Evolutionary conservation across 495 filamentous ascomycete species (phyloP), one percentile per base, ranked within the genome.

Genomic region (Aspergillus ostianus): DNA sequence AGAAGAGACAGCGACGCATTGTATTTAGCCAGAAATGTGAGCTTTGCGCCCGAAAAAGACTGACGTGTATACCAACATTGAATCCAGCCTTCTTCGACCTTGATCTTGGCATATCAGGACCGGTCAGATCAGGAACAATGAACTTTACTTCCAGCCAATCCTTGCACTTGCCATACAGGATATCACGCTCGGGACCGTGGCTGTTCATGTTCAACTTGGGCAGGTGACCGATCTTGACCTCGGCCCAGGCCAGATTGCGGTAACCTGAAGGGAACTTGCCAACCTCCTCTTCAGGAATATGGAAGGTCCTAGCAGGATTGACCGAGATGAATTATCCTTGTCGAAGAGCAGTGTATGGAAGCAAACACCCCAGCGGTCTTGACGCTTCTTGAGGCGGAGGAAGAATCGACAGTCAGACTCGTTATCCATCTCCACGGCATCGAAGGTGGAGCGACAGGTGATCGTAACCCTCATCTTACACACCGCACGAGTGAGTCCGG

Each of bases 401-500:
- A 57, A 49, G 23, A 57, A 57, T 10, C 55, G 47, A 20, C 55
- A 51, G 30, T 57, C 55, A n/a, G 45, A 32, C 27, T 57, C 55
- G 5, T 49, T 47, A 30, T 57, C 55, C 17, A 29, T 49, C n/a
- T 57, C 55, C 2, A 57, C 55, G 2, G 29, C 55, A 10, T 57
- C 47, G 47, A 57, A 57, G 12, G 47, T 36, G 20, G 51, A 57
- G 47, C 55, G 55, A 19, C 48, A 47, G 0, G 55, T 57, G 27
- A 57, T 57, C 9, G 47, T 57, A 27, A 27, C 47, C 29, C 51
- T 57, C 47, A 57, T 57, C 30, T 57, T 57, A 27, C 55, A 47
- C 2, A 57, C 55, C 30, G 55, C 55, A 15, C 47, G 55, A n/a
- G 45, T 30, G 26, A 32, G 23, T 13, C 21, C n/a, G 55, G 8